Evolutionary conservation across 164 flowering plant species (phyloP).

Genomic region (Malania oleifera): DNA sequence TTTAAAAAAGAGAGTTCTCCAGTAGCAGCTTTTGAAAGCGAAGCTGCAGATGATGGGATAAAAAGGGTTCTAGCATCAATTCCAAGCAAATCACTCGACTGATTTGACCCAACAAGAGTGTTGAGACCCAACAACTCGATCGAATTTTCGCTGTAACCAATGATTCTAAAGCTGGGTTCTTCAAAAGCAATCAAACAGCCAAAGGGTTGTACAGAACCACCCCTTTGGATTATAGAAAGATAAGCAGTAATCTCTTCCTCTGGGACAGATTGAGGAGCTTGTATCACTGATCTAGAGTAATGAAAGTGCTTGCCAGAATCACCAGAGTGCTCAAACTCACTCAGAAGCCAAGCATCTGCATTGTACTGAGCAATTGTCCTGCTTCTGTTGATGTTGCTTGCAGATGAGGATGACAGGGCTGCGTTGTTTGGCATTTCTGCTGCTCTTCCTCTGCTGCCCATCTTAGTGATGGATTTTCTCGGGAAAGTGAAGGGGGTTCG

Average conservation of each 20-base stretch:
- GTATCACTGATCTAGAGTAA: constrained; percentile 42
- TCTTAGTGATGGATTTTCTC: too few relatives aligned
- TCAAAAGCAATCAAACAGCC: constrained; percentile 77
- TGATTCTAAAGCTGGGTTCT: constrained; percentile 49
- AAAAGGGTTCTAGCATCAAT: constrained; percentile 57
- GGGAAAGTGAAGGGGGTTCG: too few relatives aligned
- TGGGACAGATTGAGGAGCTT: constrained; percentile 28
- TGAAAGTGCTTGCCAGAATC: constrained; percentile 55
- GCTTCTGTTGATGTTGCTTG: constrained; percentile 27
- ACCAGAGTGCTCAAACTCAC: constrained; percentile 55
- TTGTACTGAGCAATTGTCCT: constrained; percentile 40
- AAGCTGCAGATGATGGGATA: constrained; percentile 43
- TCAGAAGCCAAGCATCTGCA: constrained; percentile 54
- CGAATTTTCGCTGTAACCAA: constrained; percentile 69
- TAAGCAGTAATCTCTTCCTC: constrained; percentile 58
- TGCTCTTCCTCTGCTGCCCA: neutral
- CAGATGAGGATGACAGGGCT: constrained; percentile 20
- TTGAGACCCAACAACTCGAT: constrained; percentile 36
- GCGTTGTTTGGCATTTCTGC: constrained; percentile 1
- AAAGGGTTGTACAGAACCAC: constrained; percentile 66
- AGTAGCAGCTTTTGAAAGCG: constrained; percentile 47
- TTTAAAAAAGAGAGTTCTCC: constrained; percentile 57
- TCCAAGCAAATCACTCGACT: constrained; percentile 44
- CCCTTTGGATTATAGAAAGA: constrained; percentile 63
- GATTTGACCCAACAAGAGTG: constrained; percentile 1